Evolutionary conservation across 441 rosid genomes (phyloP).

Genomic region (Geranium incanum): DNA sequence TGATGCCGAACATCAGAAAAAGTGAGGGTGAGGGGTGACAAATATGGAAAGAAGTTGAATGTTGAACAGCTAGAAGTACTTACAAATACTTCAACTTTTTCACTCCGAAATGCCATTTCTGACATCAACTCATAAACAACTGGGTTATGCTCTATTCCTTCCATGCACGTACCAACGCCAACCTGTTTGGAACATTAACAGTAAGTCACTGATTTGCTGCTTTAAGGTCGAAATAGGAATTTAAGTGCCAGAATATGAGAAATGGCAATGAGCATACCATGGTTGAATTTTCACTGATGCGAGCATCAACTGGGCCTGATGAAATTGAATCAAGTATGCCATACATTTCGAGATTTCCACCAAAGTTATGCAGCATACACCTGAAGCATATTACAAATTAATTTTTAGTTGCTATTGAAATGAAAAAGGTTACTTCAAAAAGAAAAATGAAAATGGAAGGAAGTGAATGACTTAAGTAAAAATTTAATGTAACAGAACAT

Average conservation of each 20-base stretch:
- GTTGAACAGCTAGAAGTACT: conserved; percentile 17
- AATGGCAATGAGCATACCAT: conserved; percentile 48
- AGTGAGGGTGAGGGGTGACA: background rate
- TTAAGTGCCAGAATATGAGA: conserved; percentile 8
- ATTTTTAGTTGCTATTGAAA: background rate
- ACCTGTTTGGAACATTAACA: conserved; percentile 40
- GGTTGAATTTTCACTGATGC: conserved; percentile 62
- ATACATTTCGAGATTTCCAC: conserved; percentile 94
- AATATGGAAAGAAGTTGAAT: conserved; percentile 10
- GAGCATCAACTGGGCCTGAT: conserved; percentile 87
- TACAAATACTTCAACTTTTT: conserved; percentile 69
- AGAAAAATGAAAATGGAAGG: conserved; percentile 1
- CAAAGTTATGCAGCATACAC: conserved; percentile 95
- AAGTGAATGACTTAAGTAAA: background rate
- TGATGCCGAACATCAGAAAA: background rate
- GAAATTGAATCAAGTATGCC: conserved; percentile 75
- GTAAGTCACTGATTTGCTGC: background rate
- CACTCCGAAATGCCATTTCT: conserved; percentile 83
- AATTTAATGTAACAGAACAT: conserved; percentile 11
- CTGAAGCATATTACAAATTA: conserved; percentile 31
- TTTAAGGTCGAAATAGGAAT: background rate
- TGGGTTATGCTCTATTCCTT: conserved; percentile 95
- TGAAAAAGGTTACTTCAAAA: conserved; percentile 15
- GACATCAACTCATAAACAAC: conserved; percentile 89
- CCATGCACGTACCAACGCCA: conserved; percentile 98